Evolutionary conservation across 108 stramenopile genomes (phyloP).

Genomic region (Schizochytrium sp.): DNA sequence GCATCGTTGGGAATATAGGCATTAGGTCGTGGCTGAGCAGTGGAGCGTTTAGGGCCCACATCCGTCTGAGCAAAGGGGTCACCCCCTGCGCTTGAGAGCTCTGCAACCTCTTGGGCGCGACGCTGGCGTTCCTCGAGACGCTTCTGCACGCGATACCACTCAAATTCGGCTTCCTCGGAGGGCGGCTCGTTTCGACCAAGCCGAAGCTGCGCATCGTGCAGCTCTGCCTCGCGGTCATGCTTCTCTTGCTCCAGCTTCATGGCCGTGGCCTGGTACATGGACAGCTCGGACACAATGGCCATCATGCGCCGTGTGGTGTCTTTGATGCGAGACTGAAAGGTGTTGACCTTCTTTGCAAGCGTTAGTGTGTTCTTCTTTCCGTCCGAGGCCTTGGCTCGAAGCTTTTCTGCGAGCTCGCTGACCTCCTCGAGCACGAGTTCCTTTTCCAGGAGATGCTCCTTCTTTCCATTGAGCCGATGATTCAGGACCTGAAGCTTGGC

Average conservation of each 20-base stretch:
- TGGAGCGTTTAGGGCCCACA: slow-evolving; percentile 27
- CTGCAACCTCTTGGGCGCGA: too few species aligned
- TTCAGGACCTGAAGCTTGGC: slow-evolving; percentile 46
- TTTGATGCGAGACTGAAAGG: slow-evolving; percentile 40
- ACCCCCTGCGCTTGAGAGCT: too few species aligned
- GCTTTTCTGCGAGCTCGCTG: slow-evolving; percentile 34
- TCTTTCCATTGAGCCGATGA: slow-evolving; percentile 40
- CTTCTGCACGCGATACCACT: slow-evolving; percentile 32
- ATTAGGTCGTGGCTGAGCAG: slow-evolving; percentile 57
- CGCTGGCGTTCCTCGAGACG: neutral
- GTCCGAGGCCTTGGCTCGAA: slow-evolving; percentile 31
- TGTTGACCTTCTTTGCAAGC: slow-evolving; percentile 39
- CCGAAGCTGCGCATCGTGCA: slow-evolving; percentile 33
- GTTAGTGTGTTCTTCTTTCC: slow-evolving; percentile 31
- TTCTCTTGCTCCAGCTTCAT: slow-evolving; percentile 55
- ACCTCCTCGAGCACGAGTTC: slow-evolving; percentile 59
- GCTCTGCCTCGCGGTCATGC: slow-evolving; percentile 28
- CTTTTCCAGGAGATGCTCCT: slow-evolving; percentile 49
- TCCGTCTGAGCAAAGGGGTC: too few species aligned
- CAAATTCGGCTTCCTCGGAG: slow-evolving; percentile 38
- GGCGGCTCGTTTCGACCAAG: slow-evolving; percentile 39
- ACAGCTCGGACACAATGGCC: slow-evolving; percentile 53
- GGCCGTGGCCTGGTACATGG: slow-evolving; percentile 60
- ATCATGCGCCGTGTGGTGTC: slow-evolving; percentile 49
- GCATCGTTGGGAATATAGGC: slow-evolving; percentile 58